Base-by-base conservation (phyloP, 768 basidiomycete species). In the Rossbeevera mucosa region DNA sequence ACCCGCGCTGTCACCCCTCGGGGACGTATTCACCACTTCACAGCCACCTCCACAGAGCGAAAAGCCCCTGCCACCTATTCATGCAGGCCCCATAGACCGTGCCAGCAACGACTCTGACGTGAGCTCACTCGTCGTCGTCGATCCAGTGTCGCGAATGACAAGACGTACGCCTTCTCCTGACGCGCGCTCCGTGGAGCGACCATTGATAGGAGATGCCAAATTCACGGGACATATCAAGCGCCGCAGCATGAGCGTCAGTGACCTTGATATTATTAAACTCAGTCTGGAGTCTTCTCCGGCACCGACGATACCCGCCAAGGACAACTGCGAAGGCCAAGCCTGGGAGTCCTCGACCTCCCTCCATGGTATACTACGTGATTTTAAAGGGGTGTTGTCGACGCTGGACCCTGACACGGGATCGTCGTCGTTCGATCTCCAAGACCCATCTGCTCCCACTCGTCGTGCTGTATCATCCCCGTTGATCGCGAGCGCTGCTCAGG, bases 161-260 rank as follows among this genome's bases (percentile, higher is more conserved):
- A 54, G 67, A 28, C 59, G 69, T 49, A 64, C 61, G 2, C 58
- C 64, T 5, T 66, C 68, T 44, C 69, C 74, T 25, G 60, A 68
- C 24, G 63, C 64, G 40, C 60, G 63, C 9, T 58, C 67, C 14
- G 63, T 64, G 41, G 63, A 65, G 18, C 67, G 64, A 33, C 43
- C 57, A 5, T 48, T 58, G 16, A 53, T 60, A 18, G 57, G 59
- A 11, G 68, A 68, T 9, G 66, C 54, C 42, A 69, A 64, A 58
- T 51, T 62, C 26, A 51, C 66, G 28, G 62, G 66, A 59, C 46
- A 69, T 44, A 66, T 65, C 56, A 83, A 85, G 59, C 79, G 85
- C 58, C 73, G 88, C 53, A 89, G 86, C 63, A 80, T 84, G 79
- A 90, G 88, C 58, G 80, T 86, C 47, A 79, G 85, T 47, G 81